A percentile compares a stretch with the other conserved stretches of the same genome.
These are phyloP conservation scores for Alternaria sp. DNA, from an alignment of 2,329 filamentous ascomycete species.

Conservation along the genomic window DNA sequence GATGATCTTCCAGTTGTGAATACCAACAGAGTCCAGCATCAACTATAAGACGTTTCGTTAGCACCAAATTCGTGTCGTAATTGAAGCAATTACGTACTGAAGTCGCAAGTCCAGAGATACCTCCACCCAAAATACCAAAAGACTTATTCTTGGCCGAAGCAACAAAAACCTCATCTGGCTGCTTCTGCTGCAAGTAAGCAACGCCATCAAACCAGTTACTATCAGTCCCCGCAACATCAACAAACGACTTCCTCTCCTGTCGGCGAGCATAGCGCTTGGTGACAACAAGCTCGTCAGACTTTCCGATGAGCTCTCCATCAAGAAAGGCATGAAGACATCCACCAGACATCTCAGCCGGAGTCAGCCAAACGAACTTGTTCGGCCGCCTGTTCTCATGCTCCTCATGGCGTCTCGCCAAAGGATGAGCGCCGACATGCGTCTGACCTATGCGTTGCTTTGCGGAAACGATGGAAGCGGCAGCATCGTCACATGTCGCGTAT, in stretches of 20 bases:
- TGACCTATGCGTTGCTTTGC: slow-evolving; percentile 20
- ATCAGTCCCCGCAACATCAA: slow-evolving; percentile 60
- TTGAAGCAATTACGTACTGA: not conserved
- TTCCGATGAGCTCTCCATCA: slow-evolving; percentile 40
- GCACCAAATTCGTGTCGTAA: not conserved
- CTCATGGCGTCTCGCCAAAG: slow-evolving; percentile 25
- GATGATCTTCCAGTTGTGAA: slow-evolving; percentile 65
- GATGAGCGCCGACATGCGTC: slow-evolving; percentile 28
- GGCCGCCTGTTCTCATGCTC: slow-evolving; percentile 19
- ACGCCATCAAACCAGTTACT: slow-evolving; percentile 68
- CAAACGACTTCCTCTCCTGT: slow-evolving; percentile 33
- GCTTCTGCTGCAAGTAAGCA: slow-evolving; percentile 59
- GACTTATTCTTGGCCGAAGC: slow-evolving; percentile 59
- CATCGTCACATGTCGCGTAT: slow-evolving; percentile 25
- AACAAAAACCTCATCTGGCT: slow-evolving; percentile 58
- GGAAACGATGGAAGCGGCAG: not conserved
- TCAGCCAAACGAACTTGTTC: slow-evolving; percentile 50
- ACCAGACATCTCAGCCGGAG: slow-evolving; percentile 39
- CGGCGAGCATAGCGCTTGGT: slow-evolving; percentile 26
- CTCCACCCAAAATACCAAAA: slow-evolving; percentile 67
- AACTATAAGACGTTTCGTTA: not conserved
- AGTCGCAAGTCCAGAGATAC: slow-evolving; percentile 68
- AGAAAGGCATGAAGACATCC: slow-evolving; percentile 53
- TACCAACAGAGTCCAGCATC: slow-evolving; percentile 54
- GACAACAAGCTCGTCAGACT: slow-evolving; percentile 36